Base-by-base conservation (phyloP, 805 yeast genomes). In the Lipomyces kockii region DNA sequence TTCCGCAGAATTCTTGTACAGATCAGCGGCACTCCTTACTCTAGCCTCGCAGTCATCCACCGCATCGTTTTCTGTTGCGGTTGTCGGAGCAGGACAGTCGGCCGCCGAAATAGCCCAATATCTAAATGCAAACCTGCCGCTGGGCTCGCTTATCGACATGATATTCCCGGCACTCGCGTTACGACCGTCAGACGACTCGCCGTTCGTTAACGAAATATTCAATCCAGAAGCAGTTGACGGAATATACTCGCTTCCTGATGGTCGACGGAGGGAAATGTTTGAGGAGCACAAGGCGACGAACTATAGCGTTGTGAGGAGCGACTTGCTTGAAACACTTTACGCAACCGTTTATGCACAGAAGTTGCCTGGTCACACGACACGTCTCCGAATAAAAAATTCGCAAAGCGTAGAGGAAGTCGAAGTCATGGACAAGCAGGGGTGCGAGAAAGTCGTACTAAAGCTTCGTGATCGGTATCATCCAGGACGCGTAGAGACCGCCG, bases 191-290 rank as follows among this genome's bases (percentile, higher is more conserved):
- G 76, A 74, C 49, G 76, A 74, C 43, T 67, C 74, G 22, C 75
- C 76, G n/a, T 74, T 74, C 63, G 76, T 74, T 8, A 74, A 74
- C 55, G 76, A 74, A 60, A 64, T 74, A n/a, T 74, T 74, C 61
- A 72, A 74, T 57, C 75, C 76, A 5, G 70, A 70, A 14, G 62
- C 70, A 20, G 69, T 71, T n/a, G 75, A 74, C 32, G 62, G 34
- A 57, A 55, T 74, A 32, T 72, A 63, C 58, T 54, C 53, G 3
- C 53, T 67, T 51, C 55, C 67, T 5, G 57, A 39, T 12, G 22
- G 32, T 2, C 14, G 34, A 8, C 59, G 72, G n/a, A n/a, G 39
- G 17, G 56, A 55, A 25, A 46, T 67, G 9, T 64, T 74, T n/a
- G 56, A 20, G 5, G 67, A 56, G 20, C 63, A 65, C 51, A 62